A percentile compares a stretch with the other conserved stretches of the same genome.
Evolutionary conservation across 139 green algal species (phyloP).

Genomic region (Chlorella sp.): DNA sequence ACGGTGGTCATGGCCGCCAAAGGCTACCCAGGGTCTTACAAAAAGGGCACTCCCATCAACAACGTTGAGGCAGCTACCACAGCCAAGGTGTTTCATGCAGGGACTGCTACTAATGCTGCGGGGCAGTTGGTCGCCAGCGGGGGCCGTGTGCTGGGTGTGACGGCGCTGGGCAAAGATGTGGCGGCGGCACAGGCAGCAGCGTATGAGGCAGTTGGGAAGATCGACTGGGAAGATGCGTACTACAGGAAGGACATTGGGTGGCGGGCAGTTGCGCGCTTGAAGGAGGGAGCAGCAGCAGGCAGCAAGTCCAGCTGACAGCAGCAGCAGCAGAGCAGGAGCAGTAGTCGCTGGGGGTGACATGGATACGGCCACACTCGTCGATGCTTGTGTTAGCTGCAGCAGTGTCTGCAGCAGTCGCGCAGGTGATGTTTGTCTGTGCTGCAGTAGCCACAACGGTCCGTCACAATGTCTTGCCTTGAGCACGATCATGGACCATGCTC

Average conservation of each 20-base stretch:
- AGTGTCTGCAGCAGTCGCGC: too few relatives aligned
- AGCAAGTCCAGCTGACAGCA: too few relatives aligned
- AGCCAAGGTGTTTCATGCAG: conserved; percentile 89
- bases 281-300: too few relatives aligned
- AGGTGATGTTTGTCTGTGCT: too few relatives aligned
- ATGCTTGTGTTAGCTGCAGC: too few relatives aligned
- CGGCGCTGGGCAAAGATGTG: conserved; percentile 58
- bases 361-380: too few relatives aligned
- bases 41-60: conserved; percentile 75
- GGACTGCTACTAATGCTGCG: conserved; percentile 46
- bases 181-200: conserved; percentile 65
- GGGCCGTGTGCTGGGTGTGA: conserved; percentile 80
- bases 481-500: too few relatives aligned
- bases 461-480: too few relatives aligned
- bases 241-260: conserved; percentile 86
- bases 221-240: conserved; percentile 77
- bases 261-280: conserved; percentile 57
- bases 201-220: conserved; percentile 75
- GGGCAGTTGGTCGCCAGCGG: conserved; percentile 56
- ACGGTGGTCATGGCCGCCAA: conserved; percentile 88
- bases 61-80: conserved; percentile 47
- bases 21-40: conserved; percentile 91
- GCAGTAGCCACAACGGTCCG: too few relatives aligned
- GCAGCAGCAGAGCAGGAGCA: too few relatives aligned
- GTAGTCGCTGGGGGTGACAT: too few relatives aligned